These are phyloP conservation scores for Tricholoma bakamatsutake DNA, from an alignment of 768 basidiomycete genomes.

Conservation along the genomic window DNA sequence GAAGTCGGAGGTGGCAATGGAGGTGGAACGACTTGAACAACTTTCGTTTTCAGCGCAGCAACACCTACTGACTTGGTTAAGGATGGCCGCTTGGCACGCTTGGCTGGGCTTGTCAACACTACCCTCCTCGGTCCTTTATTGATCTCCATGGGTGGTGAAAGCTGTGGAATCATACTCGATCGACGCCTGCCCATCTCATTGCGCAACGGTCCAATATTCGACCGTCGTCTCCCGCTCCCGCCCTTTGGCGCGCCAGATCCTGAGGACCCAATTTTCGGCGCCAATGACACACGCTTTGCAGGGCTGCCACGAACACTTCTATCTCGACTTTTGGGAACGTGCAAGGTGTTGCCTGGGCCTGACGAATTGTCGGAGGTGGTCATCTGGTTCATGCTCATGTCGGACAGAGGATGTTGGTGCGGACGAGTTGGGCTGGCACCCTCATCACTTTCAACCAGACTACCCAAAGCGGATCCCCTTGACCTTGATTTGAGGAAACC, in stretches of 20 bases:
- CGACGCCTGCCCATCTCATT: constrained; percentile 67
- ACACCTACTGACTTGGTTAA: constrained; percentile 36
- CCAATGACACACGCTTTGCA: constrained; percentile 45
- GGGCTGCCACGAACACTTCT: constrained; percentile 35
- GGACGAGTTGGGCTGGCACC: constrained; percentile 29
- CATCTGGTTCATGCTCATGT: constrained; percentile 59
- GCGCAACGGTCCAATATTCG: constrained; percentile 72
- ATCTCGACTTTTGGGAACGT: constrained; percentile 35
- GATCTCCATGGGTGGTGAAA: constrained; percentile 40
- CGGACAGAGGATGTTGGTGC: constrained; percentile 44
- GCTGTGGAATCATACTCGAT: constrained; percentile 77
- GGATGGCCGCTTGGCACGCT: constrained; percentile 54
- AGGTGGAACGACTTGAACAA: constrained; percentile 5
- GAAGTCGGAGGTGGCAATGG: constrained; percentile 24
- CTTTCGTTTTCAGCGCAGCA: constrained; percentile 24
- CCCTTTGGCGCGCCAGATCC: constrained; percentile 16
- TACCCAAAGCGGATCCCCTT: constrained; percentile 45
- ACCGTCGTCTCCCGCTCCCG: constrained; percentile 50
- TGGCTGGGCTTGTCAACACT: constrained; percentile 48
- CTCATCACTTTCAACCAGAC: constrained; percentile 73
- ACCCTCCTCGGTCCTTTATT: constrained; percentile 30
- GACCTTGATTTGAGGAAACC: constrained; percentile 56
- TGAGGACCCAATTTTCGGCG: constrained; percentile 26
- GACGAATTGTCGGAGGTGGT: constrained; percentile 27
- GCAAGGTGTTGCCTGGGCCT: constrained; percentile 21